Percentiles rank a stretch among this genome's conserved stretches.
These are phyloP conservation scores for Scedosporium dehoogii DNA, from an alignment of 2,329 filamentous ascomycete species.

Conservation along the genomic window DNA sequence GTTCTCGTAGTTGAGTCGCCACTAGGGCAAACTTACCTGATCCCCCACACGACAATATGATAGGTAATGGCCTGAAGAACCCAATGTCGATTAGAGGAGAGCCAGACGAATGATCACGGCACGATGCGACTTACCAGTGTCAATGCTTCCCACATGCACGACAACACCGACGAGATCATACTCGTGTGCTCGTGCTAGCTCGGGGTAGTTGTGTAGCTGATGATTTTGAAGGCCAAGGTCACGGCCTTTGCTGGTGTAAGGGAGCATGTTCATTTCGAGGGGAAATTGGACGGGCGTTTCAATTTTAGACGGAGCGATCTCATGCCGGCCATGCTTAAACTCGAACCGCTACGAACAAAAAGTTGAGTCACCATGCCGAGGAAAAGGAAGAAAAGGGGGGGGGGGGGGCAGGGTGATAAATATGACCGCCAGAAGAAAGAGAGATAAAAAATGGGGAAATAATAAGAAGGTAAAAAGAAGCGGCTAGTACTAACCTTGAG, in stretches of 20 bases:
- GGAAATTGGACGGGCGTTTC: conserved; percentile 81
- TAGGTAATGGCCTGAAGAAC: conserved; percentile 58
- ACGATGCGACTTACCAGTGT: conserved; percentile 68
- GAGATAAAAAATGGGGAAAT: neutral
- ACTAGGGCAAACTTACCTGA: conserved; percentile 36
- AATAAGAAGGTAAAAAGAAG: too few species aligned
- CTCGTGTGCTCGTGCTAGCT: conserved; percentile 55
- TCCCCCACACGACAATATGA: conserved; percentile 79
- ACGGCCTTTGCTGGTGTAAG: conserved; percentile 63
- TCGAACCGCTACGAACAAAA: conserved; percentile 51
- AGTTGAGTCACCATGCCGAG: neutral
- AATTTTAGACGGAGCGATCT: conserved; percentile 72
- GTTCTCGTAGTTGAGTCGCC: neutral
- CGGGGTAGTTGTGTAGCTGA: conserved; percentile 28
- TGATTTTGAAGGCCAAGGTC: conserved; percentile 19
- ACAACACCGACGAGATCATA: conserved; percentile 87
- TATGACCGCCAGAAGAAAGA: too few species aligned
- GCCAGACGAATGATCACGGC: neutral
- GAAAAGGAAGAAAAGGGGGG: too few species aligned
- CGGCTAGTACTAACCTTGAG: conserved; percentile 56
- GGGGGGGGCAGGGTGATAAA: neutral
- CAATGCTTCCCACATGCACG: conserved; percentile 86
- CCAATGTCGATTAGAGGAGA: neutral
- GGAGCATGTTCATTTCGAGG: conserved; percentile 77
- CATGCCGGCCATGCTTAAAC: conserved; percentile 54